Conservation (phyloP, 202 grass and related monocot species). For the Panicum virgatum region DNA sequence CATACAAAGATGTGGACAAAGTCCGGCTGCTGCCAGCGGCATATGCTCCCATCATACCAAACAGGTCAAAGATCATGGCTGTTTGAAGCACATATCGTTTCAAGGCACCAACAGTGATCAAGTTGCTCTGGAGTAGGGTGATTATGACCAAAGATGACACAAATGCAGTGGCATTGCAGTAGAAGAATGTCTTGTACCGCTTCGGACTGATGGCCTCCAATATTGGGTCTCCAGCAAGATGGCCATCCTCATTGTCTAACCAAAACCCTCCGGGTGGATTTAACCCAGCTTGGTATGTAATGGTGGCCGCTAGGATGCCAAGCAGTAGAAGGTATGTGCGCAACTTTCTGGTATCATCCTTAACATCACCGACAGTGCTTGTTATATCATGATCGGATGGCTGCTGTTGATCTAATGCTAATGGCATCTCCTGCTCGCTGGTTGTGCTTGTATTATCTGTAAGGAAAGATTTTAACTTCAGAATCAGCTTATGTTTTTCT, state of each 20-base stretch:
- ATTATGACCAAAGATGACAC: conserved; percentile 36
- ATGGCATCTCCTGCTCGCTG: conserved; percentile 6
- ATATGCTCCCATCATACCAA: conserved; percentile 30
- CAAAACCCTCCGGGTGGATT: conserved; percentile 22
- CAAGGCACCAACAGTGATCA: conserved; percentile 26
- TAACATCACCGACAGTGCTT: neutral
- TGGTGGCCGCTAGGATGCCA: conserved; percentile 21
- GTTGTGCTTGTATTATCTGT: conserved; percentile 1
- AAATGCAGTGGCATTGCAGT: conserved; percentile 29
- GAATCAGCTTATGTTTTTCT: neutral
- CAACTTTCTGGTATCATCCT: conserved; percentile 17
- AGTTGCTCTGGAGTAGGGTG: conserved; percentile 27
- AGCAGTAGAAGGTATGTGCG: conserved; percentile 21
- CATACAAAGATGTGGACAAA: conserved; percentile 26
- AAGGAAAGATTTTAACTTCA: conserved; percentile 28
- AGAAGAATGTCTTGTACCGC: conserved; percentile 31
- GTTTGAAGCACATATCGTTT: conserved; percentile 28
- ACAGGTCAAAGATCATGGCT: conserved; percentile 32
- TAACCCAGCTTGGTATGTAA: conserved; percentile 28
- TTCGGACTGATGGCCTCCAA: neutral
- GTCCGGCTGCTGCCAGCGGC: conserved; percentile 32
- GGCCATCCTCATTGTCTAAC: conserved; percentile 27
- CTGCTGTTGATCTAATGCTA: neutral
- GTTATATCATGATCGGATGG: neutral
- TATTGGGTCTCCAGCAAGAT: conserved; percentile 35